Conservation (phyloP, 352 stramenopile species). For the Blastocystis sp. region DNA sequence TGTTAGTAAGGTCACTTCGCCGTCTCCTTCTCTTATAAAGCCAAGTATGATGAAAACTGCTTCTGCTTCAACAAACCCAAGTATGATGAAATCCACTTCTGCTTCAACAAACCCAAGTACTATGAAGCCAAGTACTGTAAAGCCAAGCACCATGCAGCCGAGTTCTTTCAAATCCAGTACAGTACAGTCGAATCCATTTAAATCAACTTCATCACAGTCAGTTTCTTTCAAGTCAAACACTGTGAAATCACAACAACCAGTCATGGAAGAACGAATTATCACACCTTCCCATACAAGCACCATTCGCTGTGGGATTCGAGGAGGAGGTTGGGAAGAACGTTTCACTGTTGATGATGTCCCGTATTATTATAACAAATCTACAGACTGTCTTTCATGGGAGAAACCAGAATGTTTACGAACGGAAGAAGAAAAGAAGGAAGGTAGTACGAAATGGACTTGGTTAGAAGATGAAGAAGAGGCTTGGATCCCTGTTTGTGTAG, state of each 20-base stretch:
- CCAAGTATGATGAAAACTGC: not conserved
- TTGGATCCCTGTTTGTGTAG: slow-evolving; percentile 70
- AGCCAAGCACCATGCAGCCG: not conserved
- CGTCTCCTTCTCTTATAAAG: not conserved
- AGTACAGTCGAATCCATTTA: not conserved
- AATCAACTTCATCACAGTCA: not conserved
- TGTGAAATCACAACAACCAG: not conserved
- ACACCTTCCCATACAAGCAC: not conserved
- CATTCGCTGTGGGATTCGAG: not conserved
- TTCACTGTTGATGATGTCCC: slow-evolving; percentile 72
- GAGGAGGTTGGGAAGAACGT: slow-evolving; percentile 73
- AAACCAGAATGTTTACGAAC: slow-evolving; percentile 74
- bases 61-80: not conserved
- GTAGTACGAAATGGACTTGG: slow-evolving; percentile 73
- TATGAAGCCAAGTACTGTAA: not conserved
- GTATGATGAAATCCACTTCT: too few relatives aligned
- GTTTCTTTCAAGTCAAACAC: not conserved
- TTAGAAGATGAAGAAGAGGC: slow-evolving; percentile 69
- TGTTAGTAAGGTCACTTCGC: not conserved
- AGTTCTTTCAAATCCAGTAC: too few relatives aligned
- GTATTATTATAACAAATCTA: slow-evolving; percentile 74
- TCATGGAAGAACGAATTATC: not conserved
- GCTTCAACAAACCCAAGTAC: too few relatives aligned
- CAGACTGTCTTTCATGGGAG: slow-evolving; percentile 73
- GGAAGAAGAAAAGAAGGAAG: slow-evolving; percentile 71